phyloP scores from a whole-genome alignment of 2,329 filamentous ascomycete species.

The Fusarium incarnatum region DNA sequence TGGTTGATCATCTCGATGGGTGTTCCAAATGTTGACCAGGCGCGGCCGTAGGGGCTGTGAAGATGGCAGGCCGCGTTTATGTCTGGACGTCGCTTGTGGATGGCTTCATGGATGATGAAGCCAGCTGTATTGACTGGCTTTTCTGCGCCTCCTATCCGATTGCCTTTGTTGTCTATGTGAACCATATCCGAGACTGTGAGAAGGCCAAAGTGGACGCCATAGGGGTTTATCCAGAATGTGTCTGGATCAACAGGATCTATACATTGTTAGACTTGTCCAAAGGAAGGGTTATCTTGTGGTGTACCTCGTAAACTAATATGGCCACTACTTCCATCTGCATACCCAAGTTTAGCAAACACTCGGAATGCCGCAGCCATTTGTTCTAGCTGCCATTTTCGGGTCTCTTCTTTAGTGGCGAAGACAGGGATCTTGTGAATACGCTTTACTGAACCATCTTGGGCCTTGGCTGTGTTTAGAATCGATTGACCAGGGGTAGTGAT shows the following conservation, averaged over 20 bases:
- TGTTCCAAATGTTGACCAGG: conserved; percentile 72
- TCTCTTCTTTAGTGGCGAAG: conserved; percentile 37
- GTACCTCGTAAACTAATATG: conserved; percentile 57
- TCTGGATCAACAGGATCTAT: conserved; percentile 50
- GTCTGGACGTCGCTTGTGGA: conserved; percentile 72
- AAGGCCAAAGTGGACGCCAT: conserved; percentile 73
- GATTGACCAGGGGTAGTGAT: conserved; percentile 1
- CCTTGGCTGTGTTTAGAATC: conserved; percentile 23
- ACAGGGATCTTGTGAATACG: conserved; percentile 38
- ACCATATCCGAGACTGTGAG: conserved; percentile 75
- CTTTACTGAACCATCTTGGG: conserved; percentile 26
- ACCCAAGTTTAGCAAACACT: conserved; percentile 60
- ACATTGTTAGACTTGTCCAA: conserved; percentile 17
- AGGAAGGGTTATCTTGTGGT: neutral
- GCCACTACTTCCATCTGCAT: conserved; percentile 59
- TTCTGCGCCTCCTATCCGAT: conserved; percentile 69
- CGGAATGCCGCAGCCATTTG: conserved; percentile 60
- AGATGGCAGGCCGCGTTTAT: conserved; percentile 75
- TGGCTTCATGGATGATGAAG: conserved; percentile 74
- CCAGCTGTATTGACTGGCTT: conserved; percentile 74
- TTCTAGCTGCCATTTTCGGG: conserved; percentile 50
- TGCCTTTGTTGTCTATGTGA: conserved; percentile 68
- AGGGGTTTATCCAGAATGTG: conserved; percentile 63
- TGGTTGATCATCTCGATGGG: conserved; percentile 76
- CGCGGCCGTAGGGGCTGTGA: conserved; percentile 71